phyloP scores from a whole-genome alignment of 2,329 filamentous ascomycete genomes.

The Aspergillus brunneoviolaceus region DNA sequence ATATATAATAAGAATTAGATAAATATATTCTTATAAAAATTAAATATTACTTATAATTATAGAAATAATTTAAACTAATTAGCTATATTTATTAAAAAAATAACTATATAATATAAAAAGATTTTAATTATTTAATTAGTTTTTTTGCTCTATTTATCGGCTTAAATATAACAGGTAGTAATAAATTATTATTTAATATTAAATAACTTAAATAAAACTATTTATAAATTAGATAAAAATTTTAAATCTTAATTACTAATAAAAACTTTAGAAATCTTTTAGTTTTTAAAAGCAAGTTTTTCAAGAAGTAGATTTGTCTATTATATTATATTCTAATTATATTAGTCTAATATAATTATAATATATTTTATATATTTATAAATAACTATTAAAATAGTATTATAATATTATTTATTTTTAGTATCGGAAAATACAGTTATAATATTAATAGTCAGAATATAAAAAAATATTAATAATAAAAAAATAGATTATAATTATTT shows the following conservation, averaged over 20 bases:
- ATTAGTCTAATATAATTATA: background rate
- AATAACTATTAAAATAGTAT: background rate
- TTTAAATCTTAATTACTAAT: conserved; percentile 4
- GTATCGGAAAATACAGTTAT: background rate
- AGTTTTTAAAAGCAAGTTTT: background rate
- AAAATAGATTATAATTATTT: background rate
- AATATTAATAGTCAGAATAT: background rate
- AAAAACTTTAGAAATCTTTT: background rate
- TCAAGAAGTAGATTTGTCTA: background rate
- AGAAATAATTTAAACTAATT: background rate
- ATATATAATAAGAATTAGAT: too few relatives aligned
- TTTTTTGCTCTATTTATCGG: background rate
- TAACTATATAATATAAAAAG: background rate
- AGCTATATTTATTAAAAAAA: background rate
- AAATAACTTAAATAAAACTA: conserved; percentile 11
- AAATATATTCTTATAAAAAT: background rate
- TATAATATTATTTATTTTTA: background rate
- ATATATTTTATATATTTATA: background rate
- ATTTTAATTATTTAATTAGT: background rate
- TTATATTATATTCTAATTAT: background rate
- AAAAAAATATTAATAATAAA: background rate
- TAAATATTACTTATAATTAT: too few relatives aligned
- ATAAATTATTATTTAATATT: background rate
- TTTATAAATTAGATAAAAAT: conserved; percentile 6
- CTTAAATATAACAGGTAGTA: background rate